Evolutionary conservation across 2,329 filamentous ascomycete species (phyloP).

Genomic region (Ceratocystis cacaofunesta): DNA sequence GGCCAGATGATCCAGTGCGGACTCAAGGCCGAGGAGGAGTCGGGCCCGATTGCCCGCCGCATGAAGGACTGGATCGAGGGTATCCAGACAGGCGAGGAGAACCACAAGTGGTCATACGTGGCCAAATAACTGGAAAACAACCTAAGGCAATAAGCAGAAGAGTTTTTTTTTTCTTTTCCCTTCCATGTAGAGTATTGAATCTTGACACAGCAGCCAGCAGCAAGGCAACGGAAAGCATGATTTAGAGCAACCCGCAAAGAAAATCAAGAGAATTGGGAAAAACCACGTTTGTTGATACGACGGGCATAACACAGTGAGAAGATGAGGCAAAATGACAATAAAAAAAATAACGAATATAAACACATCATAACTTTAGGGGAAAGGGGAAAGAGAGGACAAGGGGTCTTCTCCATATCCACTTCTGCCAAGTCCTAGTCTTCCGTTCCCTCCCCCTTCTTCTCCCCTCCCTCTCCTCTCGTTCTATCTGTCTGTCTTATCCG

Average conservation of each 20-base stretch:
- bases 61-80: constrained; percentile 97
- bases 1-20: constrained; percentile 71
- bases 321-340: too few relatives aligned
- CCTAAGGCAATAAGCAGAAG: too few relatives aligned
- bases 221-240: too few relatives aligned
- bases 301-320: too few relatives aligned
- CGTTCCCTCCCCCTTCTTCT: background rate
- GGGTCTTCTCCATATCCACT: background rate
- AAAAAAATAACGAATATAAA: too few relatives aligned
- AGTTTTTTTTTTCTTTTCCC: too few relatives aligned
- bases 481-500: constrained; percentile 11
- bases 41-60: constrained; percentile 65
- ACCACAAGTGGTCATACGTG: constrained; percentile 75
- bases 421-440: background rate
- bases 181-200: too few relatives aligned
- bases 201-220: too few relatives aligned
- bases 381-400: background rate
- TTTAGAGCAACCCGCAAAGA: too few relatives aligned
- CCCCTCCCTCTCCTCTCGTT: background rate
- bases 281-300: too few relatives aligned
- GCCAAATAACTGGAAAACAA: constrained; percentile 21
- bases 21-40: constrained; percentile 65
- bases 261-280: too few relatives aligned
- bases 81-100: constrained; percentile 87
- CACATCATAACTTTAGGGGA: background rate